These are phyloP conservation scores for Aureobasidium zeae DNA, from an alignment of 2,329 filamentous ascomycete species.

Conservation along the genomic window DNA sequence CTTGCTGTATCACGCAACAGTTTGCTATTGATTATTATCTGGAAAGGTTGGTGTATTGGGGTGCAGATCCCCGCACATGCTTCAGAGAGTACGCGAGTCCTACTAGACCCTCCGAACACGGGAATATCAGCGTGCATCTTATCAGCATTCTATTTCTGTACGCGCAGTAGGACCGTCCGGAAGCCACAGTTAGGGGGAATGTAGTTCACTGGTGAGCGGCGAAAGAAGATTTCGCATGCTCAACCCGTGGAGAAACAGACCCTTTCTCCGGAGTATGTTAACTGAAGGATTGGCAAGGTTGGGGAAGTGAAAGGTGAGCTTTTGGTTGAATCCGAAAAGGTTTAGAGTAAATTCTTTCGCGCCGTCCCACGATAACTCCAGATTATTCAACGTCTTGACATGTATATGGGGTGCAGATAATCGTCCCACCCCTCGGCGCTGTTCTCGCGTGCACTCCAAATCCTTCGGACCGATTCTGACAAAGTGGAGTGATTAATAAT, in stretches of 20 bases:
- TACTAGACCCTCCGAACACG: slow-evolving; percentile 4
- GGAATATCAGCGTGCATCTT: not conserved
- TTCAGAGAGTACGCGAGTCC: not conserved
- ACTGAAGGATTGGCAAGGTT: not conserved
- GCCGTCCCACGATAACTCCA: not conserved
- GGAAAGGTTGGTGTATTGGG: not conserved
- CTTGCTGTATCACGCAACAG: too few relatives aligned
- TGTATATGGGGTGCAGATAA: too few relatives aligned
- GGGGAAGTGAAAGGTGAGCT: too few relatives aligned
- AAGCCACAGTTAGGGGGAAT: not conserved
- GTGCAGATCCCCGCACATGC: slow-evolving; percentile 11
- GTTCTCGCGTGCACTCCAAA: not conserved
- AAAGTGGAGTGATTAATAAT: slow-evolving; percentile 8
- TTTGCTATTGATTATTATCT: not conserved
- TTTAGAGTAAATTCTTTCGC: not conserved
- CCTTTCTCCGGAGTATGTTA: not conserved
- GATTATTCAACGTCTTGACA: slow-evolving; percentile 7
- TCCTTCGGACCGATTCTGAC: slow-evolving; percentile 7
- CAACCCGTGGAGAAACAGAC: slow-evolving; percentile 6
- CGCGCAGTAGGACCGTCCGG: slow-evolving; percentile 1
- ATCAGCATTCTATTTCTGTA: slow-evolving; percentile 4
- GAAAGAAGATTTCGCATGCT: slow-evolving; percentile 1
- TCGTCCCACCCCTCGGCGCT: slow-evolving; percentile 10
- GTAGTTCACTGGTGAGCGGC: too few relatives aligned
- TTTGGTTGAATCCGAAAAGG: not conserved